phyloP scores from a whole-genome alignment of 441 rosid genomes.

The Syzygium syzygioides region DNA sequence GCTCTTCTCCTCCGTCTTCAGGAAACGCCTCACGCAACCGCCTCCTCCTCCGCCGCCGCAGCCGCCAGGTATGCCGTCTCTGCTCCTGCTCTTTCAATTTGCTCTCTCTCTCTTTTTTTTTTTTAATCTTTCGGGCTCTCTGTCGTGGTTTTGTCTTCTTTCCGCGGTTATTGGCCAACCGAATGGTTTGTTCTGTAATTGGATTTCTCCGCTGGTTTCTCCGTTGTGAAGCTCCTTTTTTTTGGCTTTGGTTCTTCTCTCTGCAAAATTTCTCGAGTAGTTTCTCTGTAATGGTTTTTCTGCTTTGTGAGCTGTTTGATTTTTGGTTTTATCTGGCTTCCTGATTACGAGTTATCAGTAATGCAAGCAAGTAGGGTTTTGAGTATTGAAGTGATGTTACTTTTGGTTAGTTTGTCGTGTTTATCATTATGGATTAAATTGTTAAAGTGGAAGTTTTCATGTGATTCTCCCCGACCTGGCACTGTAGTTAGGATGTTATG shows the following conservation, averaged over 20 bases:
- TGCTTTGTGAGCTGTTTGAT: neutral
- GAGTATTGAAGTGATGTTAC: neutral
- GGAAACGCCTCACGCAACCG: conserved; percentile 60
- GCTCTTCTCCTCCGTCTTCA: conserved; percentile 67
- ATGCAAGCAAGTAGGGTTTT: neutral
- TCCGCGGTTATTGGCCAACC: neutral
- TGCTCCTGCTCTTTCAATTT: neutral
- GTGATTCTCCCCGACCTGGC: neutral
- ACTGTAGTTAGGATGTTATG: neutral
- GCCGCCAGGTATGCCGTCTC: conserved; percentile 34
- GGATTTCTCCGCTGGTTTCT: neutral
- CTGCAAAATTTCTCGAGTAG: neutral
- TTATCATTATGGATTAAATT: neutral
- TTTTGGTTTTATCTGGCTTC: neutral
- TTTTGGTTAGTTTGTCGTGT: neutral
- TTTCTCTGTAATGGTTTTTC: neutral
- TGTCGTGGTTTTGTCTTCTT: neutral
- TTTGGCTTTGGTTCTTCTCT: neutral
- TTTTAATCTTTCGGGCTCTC: neutral
- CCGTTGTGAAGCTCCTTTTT: neutral
- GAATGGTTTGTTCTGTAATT: neutral
- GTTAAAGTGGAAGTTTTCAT: neutral
- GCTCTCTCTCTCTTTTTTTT: neutral
- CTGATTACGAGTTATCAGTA: neutral
- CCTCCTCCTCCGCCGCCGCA: conserved; percentile 37